Conservation (phyloP, 2,329 filamentous ascomycete species). For the Fusarium cicatricum region DNA sequence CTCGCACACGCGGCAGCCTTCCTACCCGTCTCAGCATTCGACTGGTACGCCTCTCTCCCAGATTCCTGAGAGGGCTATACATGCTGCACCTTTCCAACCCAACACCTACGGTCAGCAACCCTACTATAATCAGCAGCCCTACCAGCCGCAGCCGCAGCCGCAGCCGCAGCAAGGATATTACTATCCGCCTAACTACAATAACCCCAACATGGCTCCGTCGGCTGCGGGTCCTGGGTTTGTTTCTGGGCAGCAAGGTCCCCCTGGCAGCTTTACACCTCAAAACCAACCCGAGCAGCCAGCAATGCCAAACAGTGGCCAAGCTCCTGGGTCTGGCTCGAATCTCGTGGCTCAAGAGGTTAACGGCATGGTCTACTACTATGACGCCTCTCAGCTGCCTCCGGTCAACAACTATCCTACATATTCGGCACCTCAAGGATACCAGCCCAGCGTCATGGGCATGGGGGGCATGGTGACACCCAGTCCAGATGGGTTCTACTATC, state of each 20-base stretch:
- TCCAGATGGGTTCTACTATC: conserved; percentile 75
- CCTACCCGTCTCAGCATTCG: conserved; percentile 74
- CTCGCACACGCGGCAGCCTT: conserved; percentile 71
- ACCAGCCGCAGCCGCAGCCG: conserved; percentile 50
- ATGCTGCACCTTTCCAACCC: conserved; percentile 89
- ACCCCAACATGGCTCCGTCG: conserved; percentile 60
- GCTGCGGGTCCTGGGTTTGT: conserved; percentile 65
- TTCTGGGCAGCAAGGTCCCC: conserved; percentile 58
- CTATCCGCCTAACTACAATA: conserved; percentile 65
- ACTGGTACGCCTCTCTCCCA: conserved; percentile 86
- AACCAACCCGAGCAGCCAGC: conserved; percentile 50
- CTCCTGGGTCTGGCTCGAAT: conserved; percentile 48
- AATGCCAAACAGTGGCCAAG: conserved; percentile 44
- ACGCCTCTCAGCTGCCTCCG: conserved; percentile 74
- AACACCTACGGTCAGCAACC: conserved; percentile 67
- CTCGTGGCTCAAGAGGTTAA: conserved; percentile 86
- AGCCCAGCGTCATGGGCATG: conserved; percentile 70
- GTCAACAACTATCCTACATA: conserved; percentile 59
- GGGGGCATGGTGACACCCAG: conserved; percentile 80
- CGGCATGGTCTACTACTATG: conserved; percentile 96
- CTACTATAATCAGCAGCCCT: conserved; percentile 63
- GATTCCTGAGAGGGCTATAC: conserved; percentile 91
- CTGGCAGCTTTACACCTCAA: conserved; percentile 53
- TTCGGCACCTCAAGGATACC: conserved; percentile 61
- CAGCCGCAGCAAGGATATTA: conserved; percentile 68